phyloP scores from a whole-genome alignment of 1,284 basidiomycete species.

The Cronartium ribicola region DNA sequence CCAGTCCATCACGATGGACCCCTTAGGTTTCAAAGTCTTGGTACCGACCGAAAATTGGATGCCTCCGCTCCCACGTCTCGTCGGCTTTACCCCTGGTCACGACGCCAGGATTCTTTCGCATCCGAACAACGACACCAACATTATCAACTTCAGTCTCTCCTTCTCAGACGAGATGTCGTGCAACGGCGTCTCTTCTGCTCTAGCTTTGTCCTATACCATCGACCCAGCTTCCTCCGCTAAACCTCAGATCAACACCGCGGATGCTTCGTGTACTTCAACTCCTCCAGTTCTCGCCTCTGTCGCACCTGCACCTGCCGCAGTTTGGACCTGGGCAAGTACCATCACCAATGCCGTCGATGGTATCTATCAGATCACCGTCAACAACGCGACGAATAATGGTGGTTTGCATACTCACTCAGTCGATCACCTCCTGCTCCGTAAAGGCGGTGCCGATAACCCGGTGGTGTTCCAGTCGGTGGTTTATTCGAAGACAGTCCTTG shows the following conservation, averaged over 20 bases:
- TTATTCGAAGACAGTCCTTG: slow-evolving; percentile 66
- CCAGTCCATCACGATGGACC: slow-evolving; percentile 61
- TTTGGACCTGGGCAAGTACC: slow-evolving; percentile 68
- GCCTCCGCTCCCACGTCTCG: slow-evolving; percentile 65
- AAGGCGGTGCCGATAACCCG: slow-evolving; percentile 67
- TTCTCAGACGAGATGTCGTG: slow-evolving; percentile 75
- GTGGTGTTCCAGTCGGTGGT: slow-evolving; percentile 76
- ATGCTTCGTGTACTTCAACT: slow-evolving; percentile 59
- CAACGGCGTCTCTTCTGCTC: slow-evolving; percentile 60
- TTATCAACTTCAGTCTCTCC: slow-evolving; percentile 66
- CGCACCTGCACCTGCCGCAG: slow-evolving; percentile 54
- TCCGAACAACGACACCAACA: slow-evolving; percentile 60
- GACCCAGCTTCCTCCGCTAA: slow-evolving; percentile 23
- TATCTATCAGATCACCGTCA: slow-evolving; percentile 67
- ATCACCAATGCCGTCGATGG: slow-evolving; percentile 71
- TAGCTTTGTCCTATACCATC: slow-evolving; percentile 58
- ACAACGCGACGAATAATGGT: slow-evolving; percentile 57
- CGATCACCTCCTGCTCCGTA: slow-evolving; percentile 73
- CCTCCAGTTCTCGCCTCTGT: slow-evolving; percentile 54
- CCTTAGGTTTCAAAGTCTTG: slow-evolving; percentile 73
- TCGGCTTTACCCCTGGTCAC: slow-evolving; percentile 75
- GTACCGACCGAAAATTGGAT: slow-evolving; percentile 68
- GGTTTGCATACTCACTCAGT: slow-evolving; percentile 59
- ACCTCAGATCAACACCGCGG: slow-evolving; percentile 61
- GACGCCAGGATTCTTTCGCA: slow-evolving; percentile 65